Evolutionary conservation across 805 yeast species (phyloP).

Genomic region (Pichia ethanolica): DNA sequence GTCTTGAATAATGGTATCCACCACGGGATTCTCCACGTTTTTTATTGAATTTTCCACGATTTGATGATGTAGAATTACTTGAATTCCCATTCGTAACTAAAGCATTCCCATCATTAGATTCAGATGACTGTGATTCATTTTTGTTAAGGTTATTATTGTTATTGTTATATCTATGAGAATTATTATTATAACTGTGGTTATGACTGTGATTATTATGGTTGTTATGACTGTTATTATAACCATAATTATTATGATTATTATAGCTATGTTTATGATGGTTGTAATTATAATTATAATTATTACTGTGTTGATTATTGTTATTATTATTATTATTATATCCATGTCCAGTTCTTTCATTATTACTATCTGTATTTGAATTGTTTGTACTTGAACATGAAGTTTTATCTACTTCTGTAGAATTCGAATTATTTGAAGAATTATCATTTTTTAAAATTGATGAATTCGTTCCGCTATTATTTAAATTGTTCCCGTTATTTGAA

Average conservation of each 20-base stretch:
- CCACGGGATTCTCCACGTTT: not conserved
- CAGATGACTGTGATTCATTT: not conserved
- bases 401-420: no score
- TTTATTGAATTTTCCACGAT: not conserved
- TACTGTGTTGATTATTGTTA: not conserved
- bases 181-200: not conserved
- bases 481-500: no score
- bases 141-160: not conserved
- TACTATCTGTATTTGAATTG: not conserved
- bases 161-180: not conserved
- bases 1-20: not conserved
- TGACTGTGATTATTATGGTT: not conserved
- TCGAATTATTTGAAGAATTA: no score
- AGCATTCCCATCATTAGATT: no score
- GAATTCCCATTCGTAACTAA: slow-evolving; percentile 1
- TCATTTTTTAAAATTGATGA: no score
- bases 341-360: not conserved
- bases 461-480: no score
- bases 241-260: not conserved
- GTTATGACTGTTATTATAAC: not conserved
- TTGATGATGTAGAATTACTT: not conserved
- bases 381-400: not conserved
- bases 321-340: not conserved
- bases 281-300: not conserved
- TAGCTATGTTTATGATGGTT: not conserved